These are phyloP conservation scores for Paramecium sonneborni DNA, from an alignment of 73 alveolate genomes.

Conservation along the genomic window DNA sequence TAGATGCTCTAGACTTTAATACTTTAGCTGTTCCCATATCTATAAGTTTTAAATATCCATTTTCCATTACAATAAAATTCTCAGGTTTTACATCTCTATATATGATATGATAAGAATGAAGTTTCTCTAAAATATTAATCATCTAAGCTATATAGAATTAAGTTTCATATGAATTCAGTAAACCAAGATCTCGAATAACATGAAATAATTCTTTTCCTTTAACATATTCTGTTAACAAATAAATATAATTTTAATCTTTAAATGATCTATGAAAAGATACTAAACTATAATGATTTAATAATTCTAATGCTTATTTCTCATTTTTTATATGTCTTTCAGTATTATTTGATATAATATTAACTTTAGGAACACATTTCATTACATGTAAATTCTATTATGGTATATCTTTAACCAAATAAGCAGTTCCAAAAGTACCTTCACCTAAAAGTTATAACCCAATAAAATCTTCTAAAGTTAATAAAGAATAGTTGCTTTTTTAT, in stretches of 20 bases:
- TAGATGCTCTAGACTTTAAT: constrained; percentile 57
- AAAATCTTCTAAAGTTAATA: constrained; percentile 78
- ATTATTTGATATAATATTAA: constrained; percentile 5
- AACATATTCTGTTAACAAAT: constrained; percentile 62
- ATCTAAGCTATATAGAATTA: constrained; percentile 73
- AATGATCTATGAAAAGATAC: constrained; percentile 60
- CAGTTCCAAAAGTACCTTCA: constrained; percentile 56
- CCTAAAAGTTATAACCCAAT: constrained; percentile 69
- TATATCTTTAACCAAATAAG: constrained; percentile 35
- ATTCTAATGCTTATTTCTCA: constrained; percentile 61
- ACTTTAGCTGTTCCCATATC: constrained; percentile 82
- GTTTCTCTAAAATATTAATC: constrained; percentile 70
- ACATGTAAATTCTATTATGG: constrained; percentile 33
- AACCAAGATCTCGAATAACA: constrained; percentile 63
- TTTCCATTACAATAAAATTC: constrained; percentile 68
- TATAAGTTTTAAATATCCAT: constrained; percentile 75
- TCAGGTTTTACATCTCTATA: constrained; percentile 84
- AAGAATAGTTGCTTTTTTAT: constrained; percentile 72
- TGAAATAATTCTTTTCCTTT: constrained; percentile 64
- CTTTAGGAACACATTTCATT: constrained; percentile 59
- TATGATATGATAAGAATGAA: constrained; percentile 71
- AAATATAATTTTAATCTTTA: constrained; percentile 60
- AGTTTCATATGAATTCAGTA: constrained; percentile 73
- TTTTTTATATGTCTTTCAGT: constrained; percentile 52
- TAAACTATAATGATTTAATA: not conserved